Base-by-base conservation (phyloP, 2,329 filamentous ascomycete species). In the Apiospora hydei region DNA sequence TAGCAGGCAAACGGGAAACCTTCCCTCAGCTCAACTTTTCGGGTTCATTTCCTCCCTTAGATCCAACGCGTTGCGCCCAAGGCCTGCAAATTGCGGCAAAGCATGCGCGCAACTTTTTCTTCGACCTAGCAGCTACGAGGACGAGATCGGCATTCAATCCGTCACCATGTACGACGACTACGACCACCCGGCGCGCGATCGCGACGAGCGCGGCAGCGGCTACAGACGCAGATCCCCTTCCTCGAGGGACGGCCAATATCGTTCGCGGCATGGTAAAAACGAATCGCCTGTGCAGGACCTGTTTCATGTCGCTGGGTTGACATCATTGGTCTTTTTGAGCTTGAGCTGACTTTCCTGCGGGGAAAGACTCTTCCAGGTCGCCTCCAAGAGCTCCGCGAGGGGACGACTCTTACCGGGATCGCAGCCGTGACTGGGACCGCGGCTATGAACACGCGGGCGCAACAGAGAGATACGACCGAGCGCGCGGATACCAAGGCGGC, bases 221-320 rank as follows among this genome's bases (percentile, higher is more conserved):
- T 75, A 76, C 38, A 74, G 76, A 73, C 78, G 75, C 73, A 79
- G 76, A 78, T 80, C 78, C 26, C 76, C 79, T 57, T 70, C 74
- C 70, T 77, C 79, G 69, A 75, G 76, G 73, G 79, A 80, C 73
- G 73, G 76, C 73, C 78, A 78, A 70, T 77, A 80, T 79, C 79
- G 77, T 75, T 78, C 79, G 76, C 78, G 78, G 77, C 79, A 81
- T 78, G 79, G 79, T 81, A 81, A 80, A 80, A 79, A 76, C 75
- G 78, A 76, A 78, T 72, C 78, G 77, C 79, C 79, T 80, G 78
- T 67, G 67, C 77, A 77, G 76, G 74, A 38, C 71, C 71, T 75
- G 43, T 76, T 73, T 77, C 70, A 73, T 41, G 57, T 64, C 57
- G 57, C 53, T 61, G 64, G 74, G 76, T 53, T 71, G 72, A 71